Conservation (phyloP, 106 monocot species). For the Dendrobium nobile region DNA sequence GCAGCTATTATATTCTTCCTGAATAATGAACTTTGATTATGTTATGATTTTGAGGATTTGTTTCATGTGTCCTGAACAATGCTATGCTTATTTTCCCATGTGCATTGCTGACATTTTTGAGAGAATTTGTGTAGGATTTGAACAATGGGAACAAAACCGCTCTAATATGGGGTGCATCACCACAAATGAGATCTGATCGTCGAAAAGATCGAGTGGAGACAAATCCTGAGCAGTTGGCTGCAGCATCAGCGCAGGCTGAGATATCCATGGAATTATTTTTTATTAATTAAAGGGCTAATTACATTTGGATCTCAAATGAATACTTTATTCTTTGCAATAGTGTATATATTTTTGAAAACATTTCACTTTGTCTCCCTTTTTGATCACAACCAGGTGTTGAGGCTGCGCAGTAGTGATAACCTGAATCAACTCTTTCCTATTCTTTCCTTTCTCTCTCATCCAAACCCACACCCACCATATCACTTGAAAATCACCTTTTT, state of each 20-base stretch:
- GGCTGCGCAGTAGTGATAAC: not conserved
- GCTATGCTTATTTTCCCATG: not conserved
- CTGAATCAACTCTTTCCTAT: not conserved
- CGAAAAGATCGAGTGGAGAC: slow-evolving; percentile 95
- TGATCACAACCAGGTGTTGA: not conserved
- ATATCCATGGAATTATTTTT: slow-evolving; percentile 53
- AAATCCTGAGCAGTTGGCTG: slow-evolving; percentile 82
- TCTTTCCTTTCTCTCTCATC: not conserved
- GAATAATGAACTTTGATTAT: slow-evolving; percentile 2
- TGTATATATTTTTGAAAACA: not conserved
- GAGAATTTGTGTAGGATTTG: slow-evolving; percentile 24
- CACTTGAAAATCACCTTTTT: too few relatives aligned
- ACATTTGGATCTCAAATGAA: not conserved
- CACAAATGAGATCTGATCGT: slow-evolving; percentile 87
- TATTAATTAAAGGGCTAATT: not conserved
- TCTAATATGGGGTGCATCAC: slow-evolving; percentile 90
- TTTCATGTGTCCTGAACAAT: not conserved
- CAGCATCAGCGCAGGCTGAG: slow-evolving; percentile 90
- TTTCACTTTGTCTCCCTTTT: not conserved
- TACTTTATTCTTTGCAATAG: not conserved
- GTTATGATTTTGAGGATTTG: not conserved
- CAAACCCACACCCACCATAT: too few relatives aligned
- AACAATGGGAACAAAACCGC: slow-evolving; percentile 48
- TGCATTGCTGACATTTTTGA: not conserved
- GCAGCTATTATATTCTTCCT: not conserved